These are phyloP conservation scores for Gleditsia sinensis DNA, from an alignment of 306 rosid species.

Conservation along the genomic window DNA sequence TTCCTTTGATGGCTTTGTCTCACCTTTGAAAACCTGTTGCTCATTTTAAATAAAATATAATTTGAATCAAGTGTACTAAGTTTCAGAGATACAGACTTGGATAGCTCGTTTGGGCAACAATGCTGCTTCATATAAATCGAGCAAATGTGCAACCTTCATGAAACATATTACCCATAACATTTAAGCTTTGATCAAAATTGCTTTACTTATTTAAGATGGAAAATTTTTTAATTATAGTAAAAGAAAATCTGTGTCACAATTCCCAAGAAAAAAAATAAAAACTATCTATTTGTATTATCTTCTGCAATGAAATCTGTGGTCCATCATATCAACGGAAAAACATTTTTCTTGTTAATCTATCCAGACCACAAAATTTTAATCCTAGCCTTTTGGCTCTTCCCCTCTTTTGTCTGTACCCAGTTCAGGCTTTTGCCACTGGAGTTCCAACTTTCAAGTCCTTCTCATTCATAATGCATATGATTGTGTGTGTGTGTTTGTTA, in stretches of 20 bases:
- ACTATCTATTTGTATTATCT: neutral
- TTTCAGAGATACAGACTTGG: no score
- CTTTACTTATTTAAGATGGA: neutral
- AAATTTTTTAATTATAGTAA: neutral
- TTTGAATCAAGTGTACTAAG: no score
- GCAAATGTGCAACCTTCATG: no score
- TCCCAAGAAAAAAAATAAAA: neutral
- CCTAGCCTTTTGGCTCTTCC: neutral
- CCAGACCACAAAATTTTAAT: slow-evolving; percentile 2
- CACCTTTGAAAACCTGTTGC: no score
- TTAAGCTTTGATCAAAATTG: neutral
- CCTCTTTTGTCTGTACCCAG: neutral
- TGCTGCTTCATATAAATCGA: no score
- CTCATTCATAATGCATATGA: neutral
- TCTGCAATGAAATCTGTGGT: neutral
- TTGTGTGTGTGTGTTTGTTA: slow-evolving; percentile 6
- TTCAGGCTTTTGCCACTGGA: slow-evolving; percentile 12
- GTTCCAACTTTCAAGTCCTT: slow-evolving; percentile 12
- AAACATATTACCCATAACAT: slow-evolving; percentile 25
- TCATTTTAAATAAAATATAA: no score
- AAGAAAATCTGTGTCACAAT: neutral
- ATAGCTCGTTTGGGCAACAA: no score
- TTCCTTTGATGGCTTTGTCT: no score
- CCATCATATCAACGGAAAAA: slow-evolving; percentile 12
- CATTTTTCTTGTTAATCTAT: neutral